A percentile compares a stretch with the other conserved stretches of the same genome.
Conservation (phyloP, 768 basidiomycete genomes). For the Collybiopsis luxurians region DNA sequence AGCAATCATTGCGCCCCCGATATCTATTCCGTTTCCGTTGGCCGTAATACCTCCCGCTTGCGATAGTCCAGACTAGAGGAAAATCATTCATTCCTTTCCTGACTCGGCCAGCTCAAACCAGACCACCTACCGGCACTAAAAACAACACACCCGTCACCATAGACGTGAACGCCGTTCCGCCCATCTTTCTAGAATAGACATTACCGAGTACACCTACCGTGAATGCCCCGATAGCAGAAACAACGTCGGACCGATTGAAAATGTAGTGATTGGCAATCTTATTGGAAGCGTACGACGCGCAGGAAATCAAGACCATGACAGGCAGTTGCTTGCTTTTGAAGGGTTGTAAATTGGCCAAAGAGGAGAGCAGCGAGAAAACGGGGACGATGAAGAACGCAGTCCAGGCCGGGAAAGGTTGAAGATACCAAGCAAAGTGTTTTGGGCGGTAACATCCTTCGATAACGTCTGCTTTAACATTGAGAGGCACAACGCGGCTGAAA, state of each 20-base stretch:
- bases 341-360: constrained; percentile 77
- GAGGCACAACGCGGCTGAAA: constrained; percentile 54
- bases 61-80: constrained; percentile 72
- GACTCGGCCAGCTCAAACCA: no score
- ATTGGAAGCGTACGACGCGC: constrained; percentile 75
- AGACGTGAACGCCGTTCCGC: constrained; percentile 84
- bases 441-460: constrained; percentile 72
- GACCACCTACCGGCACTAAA: constrained; percentile 71
- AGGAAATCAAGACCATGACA: constrained; percentile 85
- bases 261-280: constrained; percentile 83
- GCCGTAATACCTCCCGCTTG: constrained; percentile 85
- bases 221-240: constrained; percentile 83
- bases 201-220: constrained; percentile 79
- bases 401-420: constrained; percentile 82
- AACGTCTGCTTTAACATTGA: constrained; percentile 45
- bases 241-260: constrained; percentile 80
- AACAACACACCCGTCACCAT: constrained; percentile 91
- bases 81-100: no score
- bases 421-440: constrained; percentile 64
- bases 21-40: constrained; percentile 78
- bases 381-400: constrained; percentile 76
- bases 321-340: constrained; percentile 65
- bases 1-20: constrained; percentile 85
- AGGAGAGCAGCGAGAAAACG: constrained; percentile 66
- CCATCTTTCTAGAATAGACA: constrained; percentile 76